Conservation (phyloP, 2,329 filamentous ascomycete species). For the Claviceps sp. region DNA sequence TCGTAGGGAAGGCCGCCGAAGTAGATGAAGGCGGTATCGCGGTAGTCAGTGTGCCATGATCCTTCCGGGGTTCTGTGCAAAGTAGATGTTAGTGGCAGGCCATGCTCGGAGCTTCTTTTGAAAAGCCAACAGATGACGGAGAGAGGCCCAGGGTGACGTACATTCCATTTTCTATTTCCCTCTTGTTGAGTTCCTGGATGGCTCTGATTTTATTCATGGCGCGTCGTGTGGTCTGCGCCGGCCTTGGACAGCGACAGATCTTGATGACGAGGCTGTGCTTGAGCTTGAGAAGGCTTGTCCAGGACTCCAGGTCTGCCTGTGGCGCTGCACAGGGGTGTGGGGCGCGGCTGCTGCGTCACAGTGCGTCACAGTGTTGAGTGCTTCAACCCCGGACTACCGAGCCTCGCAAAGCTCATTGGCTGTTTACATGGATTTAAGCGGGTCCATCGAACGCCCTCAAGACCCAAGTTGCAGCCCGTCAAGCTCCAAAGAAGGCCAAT, state of each 20-base stretch:
- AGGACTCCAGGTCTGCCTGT: not conserved
- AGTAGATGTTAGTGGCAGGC: conserved; percentile 12
- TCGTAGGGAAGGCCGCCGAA: conserved; percentile 89
- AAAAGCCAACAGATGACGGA: not conserved
- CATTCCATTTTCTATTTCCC: conserved; percentile 82
- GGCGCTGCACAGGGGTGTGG: not conserved
- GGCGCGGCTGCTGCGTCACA: not conserved
- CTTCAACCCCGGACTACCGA: not conserved
- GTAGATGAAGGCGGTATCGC: conserved; percentile 92
- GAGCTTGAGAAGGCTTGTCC: not conserved
- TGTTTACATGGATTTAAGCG: conserved; percentile 9
- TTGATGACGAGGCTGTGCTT: not conserved
- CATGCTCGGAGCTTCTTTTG: not conserved
- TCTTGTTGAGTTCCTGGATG: conserved; percentile 85
- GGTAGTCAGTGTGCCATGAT: conserved; percentile 96
- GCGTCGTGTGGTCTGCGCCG: conserved; percentile 1
- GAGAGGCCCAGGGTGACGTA: conserved; percentile 24
- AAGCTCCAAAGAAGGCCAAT: not conserved
- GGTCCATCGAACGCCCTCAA: conserved; percentile 19
- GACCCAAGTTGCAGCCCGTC: not conserved
- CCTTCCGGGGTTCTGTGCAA: conserved; percentile 57
- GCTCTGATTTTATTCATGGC: conserved; percentile 88
- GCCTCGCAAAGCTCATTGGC: not conserved
- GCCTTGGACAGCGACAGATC: not conserved
- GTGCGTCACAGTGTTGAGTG: not conserved